Evolutionary conservation across 2,329 filamentous ascomycete genomes (phyloP).

Genomic region (Emergomyces africanus): DNA sequence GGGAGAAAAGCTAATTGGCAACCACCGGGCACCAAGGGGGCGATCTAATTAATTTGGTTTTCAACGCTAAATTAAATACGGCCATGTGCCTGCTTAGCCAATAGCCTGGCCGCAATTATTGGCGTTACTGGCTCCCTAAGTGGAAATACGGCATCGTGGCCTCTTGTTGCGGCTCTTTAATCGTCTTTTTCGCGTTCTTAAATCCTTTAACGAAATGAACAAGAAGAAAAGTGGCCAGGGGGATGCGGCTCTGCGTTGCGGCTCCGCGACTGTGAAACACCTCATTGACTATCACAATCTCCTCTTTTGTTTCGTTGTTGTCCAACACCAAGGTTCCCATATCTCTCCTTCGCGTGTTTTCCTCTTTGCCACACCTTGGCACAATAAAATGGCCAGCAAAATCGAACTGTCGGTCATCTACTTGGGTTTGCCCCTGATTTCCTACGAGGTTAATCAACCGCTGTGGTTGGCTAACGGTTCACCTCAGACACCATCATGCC

Average conservation of each 20-base stretch:
- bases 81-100: background rate
- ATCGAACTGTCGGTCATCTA: background rate
- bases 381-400: background rate
- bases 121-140: background rate
- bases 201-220: background rate
- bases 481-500: background rate
- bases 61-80: background rate
- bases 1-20: background rate
- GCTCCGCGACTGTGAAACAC: background rate
- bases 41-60: background rate
- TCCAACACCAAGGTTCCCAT: background rate
- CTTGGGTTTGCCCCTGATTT: background rate
- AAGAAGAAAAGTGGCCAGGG: background rate
- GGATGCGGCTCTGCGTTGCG: background rate
- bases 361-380: background rate
- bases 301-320: background rate
- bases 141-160: background rate
- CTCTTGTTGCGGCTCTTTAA: background rate
- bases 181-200: background rate
- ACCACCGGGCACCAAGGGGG: background rate
- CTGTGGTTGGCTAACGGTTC: background rate
- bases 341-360: background rate
- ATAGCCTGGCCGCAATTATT: background rate
- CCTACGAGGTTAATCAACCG: background rate
- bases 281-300: background rate